Evolutionary conservation across 257 asterid genomes (phyloP), one percentile per base, ranked within the genome.

Genomic region (Penstemon davidsonii): DNA sequence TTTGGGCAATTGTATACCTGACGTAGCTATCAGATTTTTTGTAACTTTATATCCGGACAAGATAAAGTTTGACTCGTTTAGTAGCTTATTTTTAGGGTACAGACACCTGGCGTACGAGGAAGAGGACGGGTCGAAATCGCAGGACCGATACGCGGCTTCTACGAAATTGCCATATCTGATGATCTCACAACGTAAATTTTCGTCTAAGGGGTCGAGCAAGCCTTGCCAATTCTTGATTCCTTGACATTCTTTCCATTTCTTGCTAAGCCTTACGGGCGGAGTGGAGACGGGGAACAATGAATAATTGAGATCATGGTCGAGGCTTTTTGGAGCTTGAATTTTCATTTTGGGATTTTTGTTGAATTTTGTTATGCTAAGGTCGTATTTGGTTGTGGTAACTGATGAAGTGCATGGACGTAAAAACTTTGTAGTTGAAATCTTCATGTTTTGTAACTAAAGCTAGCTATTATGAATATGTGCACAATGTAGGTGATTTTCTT

Each of bases 161-260:
- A 91, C 91, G 9, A 91, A 84, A 38, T 80, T 66, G 0, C 96
- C 97, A 40, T 88, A 91, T 38, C 97, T 58, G 0, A 91, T 82
- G 19, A 91, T 88, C 78, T 91, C 97, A 5, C 77, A 55, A 2
- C 97, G 88, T 3, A 91, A 67, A 25, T 77, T 85, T 1, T 88
- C 82, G 71, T 91, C 90, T 6, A 91, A 87, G 0, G 97, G 97
- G 73, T 91, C 97, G 13, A 91, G 88, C 25, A 91, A 15, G 0
- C 97, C 97, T 60, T 85, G 86, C 97, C 97, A 88, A 39, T 91
- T 76, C 54, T 71, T 73, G 55, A 73, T 51, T 6, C 97, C 97
- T 68, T 91, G 97, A 52, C 82, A 83, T 0, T 91, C 95, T 91
- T 70, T 87, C 97, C 97, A 91, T 19, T 64, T 64, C n/a, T 55